These are phyloP conservation scores for Fusarium lateritium DNA, from an alignment of 2,329 filamentous ascomycete species.

Conservation along the genomic window DNA sequence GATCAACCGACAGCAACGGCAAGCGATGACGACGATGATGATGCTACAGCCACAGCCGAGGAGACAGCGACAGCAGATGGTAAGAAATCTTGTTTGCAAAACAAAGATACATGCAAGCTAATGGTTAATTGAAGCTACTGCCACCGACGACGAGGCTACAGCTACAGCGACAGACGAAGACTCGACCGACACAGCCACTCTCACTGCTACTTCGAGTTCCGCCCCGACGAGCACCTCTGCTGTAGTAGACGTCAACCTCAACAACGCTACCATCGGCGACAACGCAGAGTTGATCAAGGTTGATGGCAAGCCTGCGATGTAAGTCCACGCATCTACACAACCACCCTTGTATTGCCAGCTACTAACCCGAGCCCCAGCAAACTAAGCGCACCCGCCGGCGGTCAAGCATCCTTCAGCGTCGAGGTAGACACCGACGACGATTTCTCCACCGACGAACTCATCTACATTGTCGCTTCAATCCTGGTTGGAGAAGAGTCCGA, in stretches of 20 bases:
- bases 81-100: neutral
- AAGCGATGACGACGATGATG: neutral
- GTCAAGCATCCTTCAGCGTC: constrained; percentile 33
- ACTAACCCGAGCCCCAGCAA: constrained; percentile 9
- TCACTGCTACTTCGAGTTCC: constrained; percentile 22
- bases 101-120: neutral
- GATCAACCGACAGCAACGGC: constrained; percentile 17
- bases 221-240: constrained; percentile 23
- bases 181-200: neutral
- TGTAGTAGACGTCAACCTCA: constrained; percentile 24
- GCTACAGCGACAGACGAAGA: neutral
- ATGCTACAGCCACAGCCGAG: constrained; percentile 19
- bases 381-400: constrained; percentile 31
- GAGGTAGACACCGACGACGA: constrained; percentile 18
- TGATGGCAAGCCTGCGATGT: constrained; percentile 35
- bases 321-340: neutral
- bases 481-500: constrained; percentile 29
- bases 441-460: constrained; percentile 22
- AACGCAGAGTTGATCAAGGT: constrained; percentile 31
- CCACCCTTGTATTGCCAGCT: neutral
- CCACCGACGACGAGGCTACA: constrained; percentile 19
- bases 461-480: constrained; percentile 36
- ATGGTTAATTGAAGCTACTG: constrained; percentile 14
- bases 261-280: constrained; percentile 34
- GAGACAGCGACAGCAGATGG: constrained; percentile 31